Evolutionary conservation across 2,329 filamentous ascomycete species (phyloP).

Genomic region (Tolypocladium pustulatum): DNA sequence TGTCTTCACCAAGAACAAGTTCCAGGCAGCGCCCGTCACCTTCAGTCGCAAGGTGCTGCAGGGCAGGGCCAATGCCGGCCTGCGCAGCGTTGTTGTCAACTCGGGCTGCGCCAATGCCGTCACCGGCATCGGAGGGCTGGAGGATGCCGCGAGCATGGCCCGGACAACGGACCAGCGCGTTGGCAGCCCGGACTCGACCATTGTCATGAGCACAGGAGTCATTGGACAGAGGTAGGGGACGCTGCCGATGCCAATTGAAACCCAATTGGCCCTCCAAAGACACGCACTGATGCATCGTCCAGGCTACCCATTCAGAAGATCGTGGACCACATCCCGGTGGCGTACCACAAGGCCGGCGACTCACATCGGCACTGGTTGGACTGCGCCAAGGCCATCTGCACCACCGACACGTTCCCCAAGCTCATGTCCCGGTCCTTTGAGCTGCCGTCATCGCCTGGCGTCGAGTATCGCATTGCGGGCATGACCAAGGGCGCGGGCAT

Average conservation of each 20-base stretch:
- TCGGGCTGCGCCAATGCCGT: conserved; percentile 96
- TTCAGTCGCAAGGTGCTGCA: conserved; percentile 67
- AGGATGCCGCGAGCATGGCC: conserved; percentile 83
- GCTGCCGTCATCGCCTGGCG: conserved; percentile 66
- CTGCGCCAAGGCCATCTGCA: conserved; percentile 87
- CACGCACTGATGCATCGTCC: conserved; percentile 6
- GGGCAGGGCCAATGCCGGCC: conserved; percentile 53
- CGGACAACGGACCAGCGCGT: conserved; percentile 58
- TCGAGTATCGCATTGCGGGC: conserved; percentile 76
- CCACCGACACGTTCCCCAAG: conserved; percentile 97
- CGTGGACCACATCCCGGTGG: conserved; percentile 66
- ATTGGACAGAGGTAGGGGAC: conserved; percentile 72
- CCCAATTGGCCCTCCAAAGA: not conserved
- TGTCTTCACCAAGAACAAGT: conserved; percentile 97
- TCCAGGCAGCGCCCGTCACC: conserved; percentile 90
- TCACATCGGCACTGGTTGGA: conserved; percentile 80
- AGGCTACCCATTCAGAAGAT: conserved; percentile 90
- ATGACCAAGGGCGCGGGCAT: conserved; percentile 98
- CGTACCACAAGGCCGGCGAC: conserved; percentile 58
- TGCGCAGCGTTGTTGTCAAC: conserved; percentile 82
- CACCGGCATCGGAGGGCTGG: conserved; percentile 77
- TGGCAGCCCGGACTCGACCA: conserved; percentile 45
- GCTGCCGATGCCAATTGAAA: not conserved
- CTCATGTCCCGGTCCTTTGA: conserved; percentile 76
- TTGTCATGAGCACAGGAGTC: conserved; percentile 98